These are phyloP conservation scores for Penicillium decumbens DNA, from an alignment of 2,329 filamentous ascomycete genomes.

Conservation along the genomic window DNA sequence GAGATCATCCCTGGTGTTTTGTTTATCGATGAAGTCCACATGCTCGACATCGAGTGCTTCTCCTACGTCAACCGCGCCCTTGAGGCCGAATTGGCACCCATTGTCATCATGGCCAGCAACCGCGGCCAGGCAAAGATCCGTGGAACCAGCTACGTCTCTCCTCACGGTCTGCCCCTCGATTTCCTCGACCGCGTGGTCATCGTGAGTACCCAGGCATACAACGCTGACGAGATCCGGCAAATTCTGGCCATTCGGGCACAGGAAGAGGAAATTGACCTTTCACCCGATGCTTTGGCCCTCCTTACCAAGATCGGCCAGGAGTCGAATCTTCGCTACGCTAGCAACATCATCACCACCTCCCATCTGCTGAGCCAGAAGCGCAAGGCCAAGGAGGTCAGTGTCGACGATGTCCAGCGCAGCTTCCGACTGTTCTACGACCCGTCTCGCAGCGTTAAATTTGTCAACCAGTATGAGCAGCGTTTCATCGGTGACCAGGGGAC, in stretches of 20 bases:
- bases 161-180: slow-evolving; percentile 89
- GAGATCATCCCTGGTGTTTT: slow-evolving; percentile 95
- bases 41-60: slow-evolving; percentile 99
- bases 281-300: slow-evolving; percentile 81
- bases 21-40: slow-evolving; percentile 98
- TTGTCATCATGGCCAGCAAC: slow-evolving; percentile 99
- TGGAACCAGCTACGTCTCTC: slow-evolving; percentile 87
- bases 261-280: slow-evolving; percentile 92
- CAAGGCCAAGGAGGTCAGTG: slow-evolving; percentile 72
- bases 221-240: slow-evolving; percentile 77
- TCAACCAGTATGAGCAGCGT: slow-evolving; percentile 82
- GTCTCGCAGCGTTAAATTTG: slow-evolving; percentile 80
- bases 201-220: slow-evolving; percentile 86
- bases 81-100: slow-evolving; percentile 88
- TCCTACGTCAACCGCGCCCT: slow-evolving; percentile 96
- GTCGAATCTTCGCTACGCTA: slow-evolving; percentile 88
- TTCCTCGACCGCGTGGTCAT: slow-evolving; percentile 96
- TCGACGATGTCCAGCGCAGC: slow-evolving; percentile 88
- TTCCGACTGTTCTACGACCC: slow-evolving; percentile 94
- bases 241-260: slow-evolving; percentile 89
- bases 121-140: slow-evolving; percentile 85
- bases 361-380: slow-evolving; percentile 83
- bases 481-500: slow-evolving; percentile 82
- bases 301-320: slow-evolving; percentile 95
- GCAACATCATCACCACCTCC: slow-evolving; percentile 93